These are phyloP conservation scores for Xylaria scruposa DNA, from an alignment of 495 filamentous ascomycete genomes.

Conservation along the genomic window DNA sequence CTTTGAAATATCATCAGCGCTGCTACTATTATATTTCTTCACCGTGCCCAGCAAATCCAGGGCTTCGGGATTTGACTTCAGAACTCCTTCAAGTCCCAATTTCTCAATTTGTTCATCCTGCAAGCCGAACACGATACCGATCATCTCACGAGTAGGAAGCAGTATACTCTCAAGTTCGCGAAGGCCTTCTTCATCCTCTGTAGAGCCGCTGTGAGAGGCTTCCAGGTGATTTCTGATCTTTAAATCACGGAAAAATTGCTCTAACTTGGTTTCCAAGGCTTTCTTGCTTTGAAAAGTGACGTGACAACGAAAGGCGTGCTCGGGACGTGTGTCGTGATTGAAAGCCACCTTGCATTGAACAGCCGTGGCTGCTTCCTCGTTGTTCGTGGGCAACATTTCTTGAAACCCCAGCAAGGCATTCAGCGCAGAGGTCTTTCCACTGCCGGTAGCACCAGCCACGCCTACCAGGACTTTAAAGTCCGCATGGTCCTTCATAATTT, in stretches of 20 bases:
- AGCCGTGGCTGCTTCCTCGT: conserved; percentile 34
- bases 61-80: conserved; percentile 21
- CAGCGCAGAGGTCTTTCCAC: conserved; percentile 36
- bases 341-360: conserved; percentile 29
- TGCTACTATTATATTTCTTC: conserved; percentile 13
- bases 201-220: conserved; percentile 18
- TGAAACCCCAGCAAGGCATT: conserved; percentile 33
- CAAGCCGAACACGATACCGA: conserved; percentile 19
- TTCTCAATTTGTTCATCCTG: conserved; percentile 5
- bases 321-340: conserved; percentile 28
- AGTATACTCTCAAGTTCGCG: conserved; percentile 3
- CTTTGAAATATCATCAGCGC: not conserved
- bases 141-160: conserved; percentile 14
- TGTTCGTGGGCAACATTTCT: conserved; percentile 36
- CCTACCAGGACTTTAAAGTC: conserved; percentile 35
- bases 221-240: conserved; percentile 8
- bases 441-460: conserved; percentile 37
- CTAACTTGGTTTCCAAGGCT: conserved; percentile 29
- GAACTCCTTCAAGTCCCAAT: conserved; percentile 9
- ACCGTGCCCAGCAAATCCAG: conserved; percentile 18
- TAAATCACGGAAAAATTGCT: conserved; percentile 19
- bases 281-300: conserved; percentile 30
- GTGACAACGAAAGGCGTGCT: conserved; percentile 29
- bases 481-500: conserved; percentile 3
- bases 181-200: conserved; percentile 11